Percentiles rank a stretch among this genome's conserved stretches.
phyloP scores from a whole-genome alignment of 2,329 filamentous ascomycete genomes.

The Chaetomium strumarium region DNA sequence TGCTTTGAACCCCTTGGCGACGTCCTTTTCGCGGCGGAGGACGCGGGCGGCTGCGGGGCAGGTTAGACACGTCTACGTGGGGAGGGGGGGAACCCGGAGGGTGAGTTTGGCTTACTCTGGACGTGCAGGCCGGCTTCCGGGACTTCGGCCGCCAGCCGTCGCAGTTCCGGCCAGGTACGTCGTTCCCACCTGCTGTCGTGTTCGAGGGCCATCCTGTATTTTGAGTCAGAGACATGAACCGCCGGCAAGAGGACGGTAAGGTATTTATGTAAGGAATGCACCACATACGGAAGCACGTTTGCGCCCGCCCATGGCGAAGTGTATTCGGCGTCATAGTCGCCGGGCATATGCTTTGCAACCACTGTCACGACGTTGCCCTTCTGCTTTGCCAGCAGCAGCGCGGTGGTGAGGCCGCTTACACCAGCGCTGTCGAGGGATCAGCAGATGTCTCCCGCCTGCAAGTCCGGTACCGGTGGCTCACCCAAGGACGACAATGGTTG shows the following conservation, averaged over 20 bases:
- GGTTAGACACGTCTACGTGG: not conserved
- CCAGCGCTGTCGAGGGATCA: constrained; percentile 36
- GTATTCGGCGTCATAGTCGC: constrained; percentile 88
- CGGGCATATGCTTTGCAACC: constrained; percentile 77
- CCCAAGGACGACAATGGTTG: no score
- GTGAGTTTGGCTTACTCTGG: constrained; percentile 45
- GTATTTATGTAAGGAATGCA: no score
- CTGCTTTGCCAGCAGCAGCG: constrained; percentile 42
- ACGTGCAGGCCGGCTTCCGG: constrained; percentile 79
- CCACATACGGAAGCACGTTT: constrained; percentile 64
- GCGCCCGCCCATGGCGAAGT: constrained; percentile 85
- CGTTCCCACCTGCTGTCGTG: constrained; percentile 52
- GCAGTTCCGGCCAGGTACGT: constrained; percentile 59
- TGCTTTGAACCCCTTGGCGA: constrained; percentile 26
- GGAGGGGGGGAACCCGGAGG: not conserved
- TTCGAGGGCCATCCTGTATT: constrained; percentile 38
- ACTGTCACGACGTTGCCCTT: constrained; percentile 37
- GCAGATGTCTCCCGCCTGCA: not conserved
- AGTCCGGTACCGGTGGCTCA: constrained; percentile 6
- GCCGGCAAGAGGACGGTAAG: not conserved
- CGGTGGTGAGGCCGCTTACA: constrained; percentile 47
- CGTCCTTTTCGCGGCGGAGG: constrained; percentile 58
- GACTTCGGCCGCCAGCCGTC: constrained; percentile 53
- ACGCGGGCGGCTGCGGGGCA: constrained; percentile 39
- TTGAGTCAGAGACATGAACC: not conserved